Conservation (phyloP, 345 rosid genomes). For the Dipteronia sinensis region DNA sequence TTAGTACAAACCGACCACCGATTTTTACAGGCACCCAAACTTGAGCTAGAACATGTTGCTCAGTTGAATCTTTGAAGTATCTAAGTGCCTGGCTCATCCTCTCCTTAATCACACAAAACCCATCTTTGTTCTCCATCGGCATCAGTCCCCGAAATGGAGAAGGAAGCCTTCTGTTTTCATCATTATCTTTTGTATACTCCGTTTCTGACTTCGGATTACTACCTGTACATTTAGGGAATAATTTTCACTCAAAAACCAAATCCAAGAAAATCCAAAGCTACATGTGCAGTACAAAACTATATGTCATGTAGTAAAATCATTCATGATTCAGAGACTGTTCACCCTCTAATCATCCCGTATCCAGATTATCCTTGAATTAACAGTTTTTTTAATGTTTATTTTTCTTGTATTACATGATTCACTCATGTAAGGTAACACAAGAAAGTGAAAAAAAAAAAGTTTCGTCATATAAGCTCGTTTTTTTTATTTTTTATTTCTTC, state of each 20-base stretch:
- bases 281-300: background rate
- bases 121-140: slow-evolving; percentile 67
- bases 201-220: slow-evolving; percentile 44
- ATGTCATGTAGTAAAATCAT: background rate
- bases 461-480: too few species aligned
- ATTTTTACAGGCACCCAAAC: slow-evolving; percentile 88
- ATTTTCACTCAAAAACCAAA: slow-evolving; percentile 18
- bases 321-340: slow-evolving; percentile 8
- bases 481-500: background rate
- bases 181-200: slow-evolving; percentile 40
- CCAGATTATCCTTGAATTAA: background rate
- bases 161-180: slow-evolving; percentile 39
- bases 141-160: slow-evolving; percentile 50
- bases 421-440: too few species aligned
- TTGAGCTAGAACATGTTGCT: slow-evolving; percentile 83
- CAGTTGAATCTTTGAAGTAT: slow-evolving; percentile 78
- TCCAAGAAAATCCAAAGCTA: slow-evolving; percentile 1
- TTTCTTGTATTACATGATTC: too few species aligned
- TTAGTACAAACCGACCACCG: slow-evolving; percentile 59
- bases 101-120: slow-evolving; percentile 64
- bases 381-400: too few species aligned
- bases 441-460: too few species aligned
- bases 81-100: slow-evolving; percentile 88
- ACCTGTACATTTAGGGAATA: slow-evolving; percentile 39
- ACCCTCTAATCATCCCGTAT: background rate